Base-by-base conservation (phyloP, 257 asterid species). In the Plantago major region DNA sequence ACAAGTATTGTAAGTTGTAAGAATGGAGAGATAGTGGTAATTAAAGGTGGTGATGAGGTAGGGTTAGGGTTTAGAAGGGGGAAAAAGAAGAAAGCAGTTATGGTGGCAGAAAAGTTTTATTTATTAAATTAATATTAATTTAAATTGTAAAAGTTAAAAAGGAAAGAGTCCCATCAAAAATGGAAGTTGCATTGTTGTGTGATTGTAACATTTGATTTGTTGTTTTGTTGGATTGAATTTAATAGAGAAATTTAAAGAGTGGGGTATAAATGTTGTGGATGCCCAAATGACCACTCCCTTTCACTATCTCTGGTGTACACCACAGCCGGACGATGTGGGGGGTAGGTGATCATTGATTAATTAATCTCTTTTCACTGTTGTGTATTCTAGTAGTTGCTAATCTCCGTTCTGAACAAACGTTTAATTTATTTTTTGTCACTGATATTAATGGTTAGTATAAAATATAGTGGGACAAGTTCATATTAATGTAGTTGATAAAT, bases 201-300 rank as follows among this genome's bases (percentile, higher is more conserved):
- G 26, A 61, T 65, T 67, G 74, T 37, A 58, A 58, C 75, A 75
- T 67, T 73, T 58, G 72, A 65, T 80, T 42, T 49, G 17, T 50
- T 50, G 22, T 50, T 50, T 18, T 50, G 7, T 33, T 33, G 40
- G 6, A 22, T 48, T 50, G 22, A 3, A 49, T 49, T 49, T 17
- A 17, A 22, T 10, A 0, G 58, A 53, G 57, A 52, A 52, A 53
- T 26, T 53, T 9, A 7, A 53, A 53, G 16, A n/a, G 64, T 72
- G 65, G 51, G 22, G 65, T 67, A 22, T 37, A 54, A 63, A 66
- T 69, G 26, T 7, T 56, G 12, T 53, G 3, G 28, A 40, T 55
- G 30, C 33, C 46, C 44, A 56, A 62, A 68, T 74, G 77, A 68
- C 70, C 70, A 71, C 77, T 73, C 78, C 58, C 84, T 81, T 73